Percentiles rank a stretch among this genome's conserved stretches.
These are phyloP conservation scores for Vitis hybrid DNA, from an alignment of 177 flowering plant genomes.

Conservation along the genomic window DNA sequence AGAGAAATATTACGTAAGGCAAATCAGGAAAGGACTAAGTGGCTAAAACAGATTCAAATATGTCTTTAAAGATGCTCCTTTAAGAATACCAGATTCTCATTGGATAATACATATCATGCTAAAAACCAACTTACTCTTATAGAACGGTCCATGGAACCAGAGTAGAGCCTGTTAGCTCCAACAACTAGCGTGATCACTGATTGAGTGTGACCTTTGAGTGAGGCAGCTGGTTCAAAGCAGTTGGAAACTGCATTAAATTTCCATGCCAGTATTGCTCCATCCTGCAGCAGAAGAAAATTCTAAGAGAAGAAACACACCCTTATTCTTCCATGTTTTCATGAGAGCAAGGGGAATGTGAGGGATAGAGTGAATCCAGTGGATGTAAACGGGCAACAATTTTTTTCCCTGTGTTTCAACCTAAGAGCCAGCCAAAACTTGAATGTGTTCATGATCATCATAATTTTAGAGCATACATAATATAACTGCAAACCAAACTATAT, in stretches of 20 bases:
- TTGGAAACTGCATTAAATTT: conserved; percentile 61
- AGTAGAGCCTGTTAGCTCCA: conserved; percentile 85
- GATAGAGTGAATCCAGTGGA: no score
- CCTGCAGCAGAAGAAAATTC: conserved; percentile 45
- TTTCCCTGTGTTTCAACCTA: no score
- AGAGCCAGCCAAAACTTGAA: no score
- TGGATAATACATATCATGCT: not conserved
- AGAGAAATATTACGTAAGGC: conserved; percentile 5
- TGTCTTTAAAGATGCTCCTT: not conserved
- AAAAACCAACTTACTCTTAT: conserved; percentile 58
- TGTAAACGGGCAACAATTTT: no score
- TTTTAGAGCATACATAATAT: no score
- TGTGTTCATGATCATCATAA: no score
- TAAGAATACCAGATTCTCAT: not conserved
- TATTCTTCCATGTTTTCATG: not conserved
- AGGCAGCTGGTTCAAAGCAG: conserved; percentile 81
- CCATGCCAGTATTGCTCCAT: conserved; percentile 89
- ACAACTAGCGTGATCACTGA: conserved; percentile 83
- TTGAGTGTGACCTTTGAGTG: conserved; percentile 65
- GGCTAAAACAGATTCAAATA: not conserved
- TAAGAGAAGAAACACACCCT: not conserved
- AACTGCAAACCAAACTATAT: no score
- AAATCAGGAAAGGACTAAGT: conserved; percentile 1
- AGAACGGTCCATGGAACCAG: conserved; percentile 92
- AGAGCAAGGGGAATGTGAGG: no score